Evolutionary conservation across 306 rosid genomes (phyloP), one percentile per base, ranked within the genome.

Genomic region (Crataegus laevigata): DNA sequence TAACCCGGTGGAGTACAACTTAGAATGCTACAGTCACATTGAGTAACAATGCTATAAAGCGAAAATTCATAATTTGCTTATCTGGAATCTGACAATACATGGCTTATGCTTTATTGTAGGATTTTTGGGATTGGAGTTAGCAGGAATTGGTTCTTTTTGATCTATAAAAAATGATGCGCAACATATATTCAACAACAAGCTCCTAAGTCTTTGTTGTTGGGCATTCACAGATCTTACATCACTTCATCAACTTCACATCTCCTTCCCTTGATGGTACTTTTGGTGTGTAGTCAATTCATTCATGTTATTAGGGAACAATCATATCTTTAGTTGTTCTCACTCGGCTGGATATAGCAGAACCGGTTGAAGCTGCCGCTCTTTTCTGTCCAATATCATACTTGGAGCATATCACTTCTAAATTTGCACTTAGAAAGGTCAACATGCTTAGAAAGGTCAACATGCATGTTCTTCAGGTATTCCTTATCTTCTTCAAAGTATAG

Each of bases 41-140:
- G 13, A 18, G 15, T 5, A 26, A 59, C 5, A 24, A 32, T 58
- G 29, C 69, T 32, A 42, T 69, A 52, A 66, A 11, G 75, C 34
- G 6, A 6, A 32, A 64, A 64, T 64, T 50, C 52, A 8, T 75
- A 13, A 8, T 59, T 69, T 29, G 65, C 59, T 19, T 70, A 67
- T 77, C 60, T 79, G 47, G 65, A 22, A 45, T 61, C n/a, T 63
- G 78, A 79, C 60, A 77, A 69, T 62, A 73, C 32, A 38, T 60
- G 60, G 38, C 71, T 63, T 73, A 61, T 76, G 73, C 71, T 81
- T 69, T 61, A 60, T 82, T 83, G 81, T 83, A 94, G 98, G 82
- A 89, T 1, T 94, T 90, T 84, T 94, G 97, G 97, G 89, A 90
- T 79, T 94, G 98, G 96, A 94, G 96, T 88, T 91, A 93, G 96